Base-by-base conservation (phyloP, 2,329 filamentous ascomycete species). In the Alternaria brassicicola region DNA sequence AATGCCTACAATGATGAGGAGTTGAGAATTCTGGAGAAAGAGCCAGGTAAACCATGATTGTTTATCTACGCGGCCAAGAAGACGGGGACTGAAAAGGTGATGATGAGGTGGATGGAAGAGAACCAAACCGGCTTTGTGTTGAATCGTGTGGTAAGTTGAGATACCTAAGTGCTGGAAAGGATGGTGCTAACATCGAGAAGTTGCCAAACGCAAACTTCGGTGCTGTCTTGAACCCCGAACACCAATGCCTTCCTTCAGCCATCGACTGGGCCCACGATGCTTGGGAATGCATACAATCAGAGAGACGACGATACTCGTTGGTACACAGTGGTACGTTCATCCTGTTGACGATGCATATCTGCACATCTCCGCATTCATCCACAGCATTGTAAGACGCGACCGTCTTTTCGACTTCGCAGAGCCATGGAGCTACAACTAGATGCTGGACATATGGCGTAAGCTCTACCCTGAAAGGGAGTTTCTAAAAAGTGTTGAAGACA, bases 321-420 rank as follows among this genome's bases (percentile, higher is more conserved):
- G 31, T 1, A 59, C 57, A 3, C 58, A 73, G 53, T 73, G 61
- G 53, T 74, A 61, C 48, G 65, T 73, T 21, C 66, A 68, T 13
- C 59, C 63, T 0, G 46, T 55, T 9, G 74, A 76, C 52, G 56
- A 55, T 35, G 85, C 83, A 0, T 74, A 80, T 0, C 69, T 88
- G 0, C 85, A 87, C 38, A 76, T 87, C 3, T 81, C 82, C 3
- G 85, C 81, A 0, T 72, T 84, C 7, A 74, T 85, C 0, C 74
- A 84, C 21, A 74, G 78, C 0, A 74, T 78, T 0, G 78, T 86
- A 0, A 59, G 72, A 2, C 77, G 78, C 0, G 80, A 87, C 64
- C 80, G 86, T 1, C 68, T 88, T 8, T 85, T 87, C 65, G 85
- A 76, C 1, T 85, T 83, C 51, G 83, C 81, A 0, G 73, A 78